phyloP scores from a whole-genome alignment of 2,329 filamentous ascomycete species.

The Fonsecaea erecta region DNA sequence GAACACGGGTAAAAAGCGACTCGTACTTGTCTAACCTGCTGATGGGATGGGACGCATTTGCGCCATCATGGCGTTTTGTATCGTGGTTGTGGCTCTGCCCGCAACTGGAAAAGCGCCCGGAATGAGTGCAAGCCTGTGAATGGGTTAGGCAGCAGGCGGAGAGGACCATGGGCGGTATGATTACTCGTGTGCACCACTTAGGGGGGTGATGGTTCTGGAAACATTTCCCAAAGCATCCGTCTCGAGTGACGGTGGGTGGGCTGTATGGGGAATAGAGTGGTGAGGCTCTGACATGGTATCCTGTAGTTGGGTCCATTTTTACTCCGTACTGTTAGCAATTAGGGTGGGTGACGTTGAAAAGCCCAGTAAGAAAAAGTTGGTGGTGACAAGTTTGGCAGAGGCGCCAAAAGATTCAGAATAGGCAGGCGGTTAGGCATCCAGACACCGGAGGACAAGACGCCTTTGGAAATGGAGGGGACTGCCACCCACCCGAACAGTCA shows the following conservation, averaged over 20 bases:
- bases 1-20: no score
- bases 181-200: neutral
- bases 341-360: no score
- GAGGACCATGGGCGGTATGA: neutral
- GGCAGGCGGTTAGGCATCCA: neutral
- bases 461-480: neutral
- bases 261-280: neutral
- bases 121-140: neutral
- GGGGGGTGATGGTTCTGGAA: neutral
- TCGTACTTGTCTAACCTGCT: neutral
- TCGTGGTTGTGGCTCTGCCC: neutral
- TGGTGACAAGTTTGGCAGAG: neutral
- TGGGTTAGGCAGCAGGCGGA: constrained; percentile 3
- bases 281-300: no score
- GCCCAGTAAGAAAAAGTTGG: neutral
- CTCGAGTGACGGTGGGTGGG: neutral
- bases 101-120: neutral
- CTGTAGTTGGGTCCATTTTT: no score
- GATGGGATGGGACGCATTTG: neutral
- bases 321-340: no score
- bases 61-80: neutral
- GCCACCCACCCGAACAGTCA: neutral
- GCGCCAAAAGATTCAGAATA: neutral
- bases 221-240: neutral
- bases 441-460: neutral